phyloP scores from a whole-genome alignment of 148 eudicot genomes.

The Suaeda aralocaspica region DNA sequence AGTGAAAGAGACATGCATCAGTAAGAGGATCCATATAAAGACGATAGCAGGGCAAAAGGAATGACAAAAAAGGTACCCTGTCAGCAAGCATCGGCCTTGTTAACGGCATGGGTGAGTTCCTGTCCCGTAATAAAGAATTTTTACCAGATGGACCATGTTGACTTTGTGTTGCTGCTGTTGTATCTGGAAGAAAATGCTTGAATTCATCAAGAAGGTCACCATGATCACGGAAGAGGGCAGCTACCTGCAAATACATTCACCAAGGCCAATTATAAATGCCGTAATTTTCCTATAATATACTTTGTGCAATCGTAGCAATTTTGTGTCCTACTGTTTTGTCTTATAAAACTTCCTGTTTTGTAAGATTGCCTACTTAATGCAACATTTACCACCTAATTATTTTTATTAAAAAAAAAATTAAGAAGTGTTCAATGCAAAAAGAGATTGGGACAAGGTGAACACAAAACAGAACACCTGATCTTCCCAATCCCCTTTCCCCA shows the following conservation, averaged over 20 bases:
- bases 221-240: constrained; percentile 67
- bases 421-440: neutral
- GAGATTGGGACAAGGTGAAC: neutral
- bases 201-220: constrained; percentile 86
- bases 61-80: constrained; percentile 39
- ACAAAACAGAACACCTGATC: neutral
- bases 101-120: constrained; percentile 52
- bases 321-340: neutral
- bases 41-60: neutral
- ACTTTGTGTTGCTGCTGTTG: constrained; percentile 51
- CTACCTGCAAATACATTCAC: constrained; percentile 46
- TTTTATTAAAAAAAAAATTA: neutral
- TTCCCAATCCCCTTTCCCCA: neutral
- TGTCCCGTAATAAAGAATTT: constrained; percentile 46
- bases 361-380: neutral
- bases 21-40: neutral
- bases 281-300: neutral
- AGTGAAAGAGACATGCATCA: constrained; percentile 9
- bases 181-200: constrained; percentile 82
- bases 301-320: neutral
- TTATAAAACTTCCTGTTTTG: neutral
- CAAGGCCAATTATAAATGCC: neutral
- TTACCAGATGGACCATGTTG: constrained; percentile 49
- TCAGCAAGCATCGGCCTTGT: constrained; percentile 48
- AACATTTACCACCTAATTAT: neutral